Conservation (phyloP, 768 basidiomycete species). For the Candolleomyces eurysporus region DNA sequence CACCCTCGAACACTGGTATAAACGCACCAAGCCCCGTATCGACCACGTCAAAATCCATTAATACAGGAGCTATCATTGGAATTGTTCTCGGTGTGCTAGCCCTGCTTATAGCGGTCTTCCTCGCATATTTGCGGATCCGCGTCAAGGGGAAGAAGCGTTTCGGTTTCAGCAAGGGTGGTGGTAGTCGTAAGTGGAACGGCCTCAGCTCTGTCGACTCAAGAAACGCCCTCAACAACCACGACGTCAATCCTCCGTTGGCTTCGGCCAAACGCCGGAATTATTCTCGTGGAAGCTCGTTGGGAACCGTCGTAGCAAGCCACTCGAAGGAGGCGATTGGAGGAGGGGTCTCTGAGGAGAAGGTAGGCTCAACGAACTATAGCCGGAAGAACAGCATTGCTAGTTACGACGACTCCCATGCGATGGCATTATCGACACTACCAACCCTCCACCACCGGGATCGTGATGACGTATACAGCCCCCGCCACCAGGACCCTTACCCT, state of each 20-base stretch:
- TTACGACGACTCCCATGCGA: conserved; percentile 15
- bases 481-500: not conserved
- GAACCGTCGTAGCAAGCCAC: conserved; percentile 17
- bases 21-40: conserved; percentile 18
- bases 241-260: not conserved
- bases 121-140: conserved; percentile 31
- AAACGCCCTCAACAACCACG: not conserved
- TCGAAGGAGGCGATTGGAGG: conserved; percentile 19
- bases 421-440: conserved; percentile 21
- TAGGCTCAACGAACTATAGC: conserved; percentile 11
- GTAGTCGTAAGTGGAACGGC: conserved; percentile 24
- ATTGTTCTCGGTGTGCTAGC: conserved; percentile 48
- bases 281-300: conserved; percentile 14
- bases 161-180: conserved; percentile 7
- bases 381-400: conserved; percentile 13
- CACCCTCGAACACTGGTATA: conserved; percentile 17
- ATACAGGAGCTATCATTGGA: conserved; percentile 48
- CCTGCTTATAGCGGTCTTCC: conserved; percentile 29
- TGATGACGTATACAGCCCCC: not conserved
- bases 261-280: no score
- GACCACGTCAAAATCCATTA: conserved; percentile 22
- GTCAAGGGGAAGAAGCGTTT: conserved; percentile 8
- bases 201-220: conserved; percentile 34
- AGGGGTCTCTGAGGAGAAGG: conserved; percentile 14
- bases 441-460: conserved; percentile 16